Conservation (phyloP, 805 yeast genomes). For the Ogataea wickerhamii region DNA sequence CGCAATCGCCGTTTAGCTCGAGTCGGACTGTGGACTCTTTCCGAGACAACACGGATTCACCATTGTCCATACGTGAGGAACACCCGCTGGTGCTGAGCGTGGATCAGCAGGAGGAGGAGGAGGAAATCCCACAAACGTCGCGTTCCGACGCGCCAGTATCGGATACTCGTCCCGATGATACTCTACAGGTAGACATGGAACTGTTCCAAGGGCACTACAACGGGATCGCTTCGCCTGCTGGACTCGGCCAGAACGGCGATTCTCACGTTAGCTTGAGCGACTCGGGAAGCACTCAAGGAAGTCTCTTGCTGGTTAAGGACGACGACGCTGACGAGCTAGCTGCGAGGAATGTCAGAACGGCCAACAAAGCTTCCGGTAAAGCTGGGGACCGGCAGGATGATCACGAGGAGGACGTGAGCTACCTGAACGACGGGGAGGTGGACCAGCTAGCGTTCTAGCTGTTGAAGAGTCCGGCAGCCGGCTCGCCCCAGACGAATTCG, state of each 20-base stretch:
- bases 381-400: conserved; percentile 8
- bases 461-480: too few species aligned
- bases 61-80: conserved; percentile 11
- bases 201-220: conserved; percentile 15
- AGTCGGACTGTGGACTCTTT: background rate
- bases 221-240: conserved; percentile 6
- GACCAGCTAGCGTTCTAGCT: background rate
- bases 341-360: too few species aligned
- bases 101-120: background rate
- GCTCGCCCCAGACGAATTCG: too few species aligned
- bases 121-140: background rate
- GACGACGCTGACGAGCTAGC: too few species aligned
- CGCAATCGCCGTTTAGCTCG: conserved; percentile 4
- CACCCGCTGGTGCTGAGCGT: conserved; percentile 7
- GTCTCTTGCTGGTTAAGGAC: conserved; percentile 8
- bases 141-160: background rate
- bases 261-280: conserved; percentile 4
- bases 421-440: conserved; percentile 1
- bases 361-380: background rate
- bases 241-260: conserved; percentile 5
- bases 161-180: conserved; percentile 1
- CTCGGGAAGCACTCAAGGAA: conserved; percentile 1
- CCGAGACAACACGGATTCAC: conserved; percentile 7
- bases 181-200: conserved; percentile 14
- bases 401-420: conserved; percentile 8